phyloP scores from a whole-genome alignment of 805 yeast species.

The Candida odintsovae region DNA sequence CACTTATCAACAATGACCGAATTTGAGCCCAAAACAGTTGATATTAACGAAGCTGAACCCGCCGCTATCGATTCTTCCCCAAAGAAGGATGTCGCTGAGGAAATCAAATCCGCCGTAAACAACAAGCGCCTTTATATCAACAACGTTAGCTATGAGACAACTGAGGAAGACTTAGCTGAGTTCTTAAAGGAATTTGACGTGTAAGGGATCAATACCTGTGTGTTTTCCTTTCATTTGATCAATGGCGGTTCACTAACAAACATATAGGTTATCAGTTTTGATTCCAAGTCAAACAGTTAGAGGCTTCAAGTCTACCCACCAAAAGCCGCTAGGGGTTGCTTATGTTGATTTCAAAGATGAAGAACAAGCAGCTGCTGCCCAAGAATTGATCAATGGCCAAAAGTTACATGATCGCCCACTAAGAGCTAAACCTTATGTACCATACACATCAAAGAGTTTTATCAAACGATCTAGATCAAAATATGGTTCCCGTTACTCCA shows the following conservation, averaged over 20 bases:
- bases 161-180: constrained; percentile 46
- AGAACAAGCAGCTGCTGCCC: constrained; percentile 59
- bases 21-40: neutral
- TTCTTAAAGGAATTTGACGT: constrained; percentile 39
- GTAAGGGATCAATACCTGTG: constrained; percentile 28
- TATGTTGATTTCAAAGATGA: constrained; percentile 72
- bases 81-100: neutral
- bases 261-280: constrained; percentile 31
- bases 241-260: constrained; percentile 1
- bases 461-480: constrained; percentile 12
- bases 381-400: constrained; percentile 58
- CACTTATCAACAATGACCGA: neutral
- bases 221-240: neutral
- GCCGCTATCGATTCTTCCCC: neutral
- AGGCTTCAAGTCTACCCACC: constrained; percentile 34
- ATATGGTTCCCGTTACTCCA: constrained; percentile 7
- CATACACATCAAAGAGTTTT: constrained; percentile 29
- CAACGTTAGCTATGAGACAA: constrained; percentile 46
- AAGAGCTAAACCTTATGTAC: constrained; percentile 35
- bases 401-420: constrained; percentile 40
- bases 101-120: constrained; percentile 2
- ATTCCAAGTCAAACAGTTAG: constrained; percentile 51
- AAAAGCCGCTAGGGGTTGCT: constrained; percentile 61
- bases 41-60: neutral
- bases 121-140: constrained; percentile 43